phyloP scores from a whole-genome alignment of 2,329 filamentous ascomycete genomes.

The Microascus cirrosus region DNA sequence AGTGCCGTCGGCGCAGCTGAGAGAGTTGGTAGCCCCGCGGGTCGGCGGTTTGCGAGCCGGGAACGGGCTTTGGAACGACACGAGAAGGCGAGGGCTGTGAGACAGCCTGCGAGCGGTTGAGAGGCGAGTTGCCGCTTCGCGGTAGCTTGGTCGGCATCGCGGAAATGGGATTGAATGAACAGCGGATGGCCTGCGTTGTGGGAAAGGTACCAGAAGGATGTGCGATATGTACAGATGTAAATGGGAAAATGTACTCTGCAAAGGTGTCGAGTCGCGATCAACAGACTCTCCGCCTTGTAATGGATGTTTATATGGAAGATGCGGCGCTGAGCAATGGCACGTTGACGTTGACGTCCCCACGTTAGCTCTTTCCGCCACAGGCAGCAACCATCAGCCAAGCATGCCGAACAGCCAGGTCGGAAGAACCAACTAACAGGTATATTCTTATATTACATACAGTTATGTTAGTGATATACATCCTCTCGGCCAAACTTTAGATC shows the following conservation, averaged over 20 bases:
- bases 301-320: too few relatives aligned
- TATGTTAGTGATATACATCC: neutral
- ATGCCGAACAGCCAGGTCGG: neutral
- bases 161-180: neutral
- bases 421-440: neutral
- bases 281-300: too few relatives aligned
- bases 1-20: constrained; percentile 60
- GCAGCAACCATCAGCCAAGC: neutral
- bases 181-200: too few relatives aligned
- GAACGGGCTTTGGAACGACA: constrained; percentile 53
- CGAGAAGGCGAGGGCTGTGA: constrained; percentile 29
- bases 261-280: too few relatives aligned
- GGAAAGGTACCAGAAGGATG: too few relatives aligned
- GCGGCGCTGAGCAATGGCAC: too few relatives aligned
- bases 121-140: constrained; percentile 14
- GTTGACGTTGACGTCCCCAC: neutral
- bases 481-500: neutral
- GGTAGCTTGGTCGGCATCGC: constrained; percentile 3
- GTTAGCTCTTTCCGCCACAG: neutral
- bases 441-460: neutral
- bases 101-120: constrained; percentile 33
- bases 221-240: too few relatives aligned
- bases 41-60: constrained; percentile 52
- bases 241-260: too few relatives aligned
- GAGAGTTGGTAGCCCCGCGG: constrained; percentile 64